phyloP scores from a whole-genome alignment of 1,139 yeast species.

The Nakaseomyces uthaithaninus region DNA sequence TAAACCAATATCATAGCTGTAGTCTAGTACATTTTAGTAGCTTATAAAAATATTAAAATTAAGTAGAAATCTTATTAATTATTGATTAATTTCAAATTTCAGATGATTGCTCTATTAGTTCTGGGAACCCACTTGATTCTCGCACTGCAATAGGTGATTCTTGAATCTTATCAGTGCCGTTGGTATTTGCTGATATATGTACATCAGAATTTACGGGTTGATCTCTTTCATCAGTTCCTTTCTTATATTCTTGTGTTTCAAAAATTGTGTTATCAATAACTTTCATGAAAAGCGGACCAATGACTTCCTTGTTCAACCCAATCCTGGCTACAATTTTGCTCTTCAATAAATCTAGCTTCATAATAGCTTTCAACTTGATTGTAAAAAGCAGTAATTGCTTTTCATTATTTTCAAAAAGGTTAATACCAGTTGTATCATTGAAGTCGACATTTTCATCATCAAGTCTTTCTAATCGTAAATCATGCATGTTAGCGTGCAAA shows the following conservation, averaged over 20 bases:
- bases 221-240: too few species aligned
- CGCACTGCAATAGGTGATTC: not conserved
- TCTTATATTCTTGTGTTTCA: slow-evolving; percentile 8
- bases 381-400: slow-evolving; percentile 44
- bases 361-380: slow-evolving; percentile 43
- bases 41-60: not conserved
- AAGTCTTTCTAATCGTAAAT: slow-evolving; percentile 38
- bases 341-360: slow-evolving; percentile 37
- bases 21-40: not conserved
- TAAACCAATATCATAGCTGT: not conserved
- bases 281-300: slow-evolving; percentile 38
- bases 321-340: slow-evolving; percentile 36
- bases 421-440: slow-evolving; percentile 31
- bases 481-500: slow-evolving; percentile 25
- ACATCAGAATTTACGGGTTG: not conserved
- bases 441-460: slow-evolving; percentile 54
- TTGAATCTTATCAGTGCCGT: not conserved
- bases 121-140: slow-evolving; percentile 4
- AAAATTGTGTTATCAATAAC: slow-evolving; percentile 29
- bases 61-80: too few species aligned
- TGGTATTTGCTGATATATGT: not conserved
- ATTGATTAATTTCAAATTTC: not conserved
- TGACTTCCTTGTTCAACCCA: slow-evolving; percentile 38
- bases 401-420: slow-evolving; percentile 27
- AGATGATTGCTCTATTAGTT: slow-evolving; percentile 5